Conservation (phyloP, 2,329 filamentous ascomycete genomes). For the Torrubiella hemipterigena region DNA sequence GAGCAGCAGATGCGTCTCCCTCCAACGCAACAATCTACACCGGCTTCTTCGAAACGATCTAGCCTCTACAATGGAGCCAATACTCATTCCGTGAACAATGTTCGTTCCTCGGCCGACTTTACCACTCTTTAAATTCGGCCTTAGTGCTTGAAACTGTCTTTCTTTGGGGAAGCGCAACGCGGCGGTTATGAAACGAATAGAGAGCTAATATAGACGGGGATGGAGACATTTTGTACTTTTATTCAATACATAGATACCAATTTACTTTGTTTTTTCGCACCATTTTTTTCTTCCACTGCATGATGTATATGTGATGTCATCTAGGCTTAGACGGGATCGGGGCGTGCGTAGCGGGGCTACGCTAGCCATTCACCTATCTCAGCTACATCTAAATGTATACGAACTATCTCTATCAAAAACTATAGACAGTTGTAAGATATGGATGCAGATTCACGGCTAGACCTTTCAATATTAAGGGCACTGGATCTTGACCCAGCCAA, state of each 20-base stretch:
- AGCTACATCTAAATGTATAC: too few relatives aligned
- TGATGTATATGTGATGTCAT: neutral
- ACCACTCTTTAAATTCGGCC: too few relatives aligned
- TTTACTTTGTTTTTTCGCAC: neutral
- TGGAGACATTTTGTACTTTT: too few relatives aligned
- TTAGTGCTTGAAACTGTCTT: too few relatives aligned
- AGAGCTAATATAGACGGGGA: conserved; percentile 3
- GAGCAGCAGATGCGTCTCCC: conserved; percentile 3
- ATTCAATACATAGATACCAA: conserved; percentile 2
- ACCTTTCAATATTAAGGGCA: conserved; percentile 49
- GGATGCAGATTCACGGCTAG: too few relatives aligned
- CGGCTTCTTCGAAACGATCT: neutral
- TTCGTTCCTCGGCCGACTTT: too few relatives aligned
- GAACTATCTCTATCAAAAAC: too few relatives aligned
- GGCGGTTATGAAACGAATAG: conserved; percentile 5
- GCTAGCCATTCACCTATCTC: neutral
- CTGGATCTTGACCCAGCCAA: conserved; percentile 43
- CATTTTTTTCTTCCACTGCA: neutral
- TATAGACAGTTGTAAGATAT: too few relatives aligned
- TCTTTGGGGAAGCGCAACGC: too few relatives aligned
- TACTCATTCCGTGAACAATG: too few relatives aligned
- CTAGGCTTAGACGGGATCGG: neutral
- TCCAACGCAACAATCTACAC: neutral
- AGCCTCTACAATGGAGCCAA: too few relatives aligned
- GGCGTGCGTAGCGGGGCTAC: conserved; percentile 1